These are phyloP conservation scores for Oryza australiensis DNA, from an alignment of 176 grass and related monocot species.

Conservation along the genomic window DNA sequence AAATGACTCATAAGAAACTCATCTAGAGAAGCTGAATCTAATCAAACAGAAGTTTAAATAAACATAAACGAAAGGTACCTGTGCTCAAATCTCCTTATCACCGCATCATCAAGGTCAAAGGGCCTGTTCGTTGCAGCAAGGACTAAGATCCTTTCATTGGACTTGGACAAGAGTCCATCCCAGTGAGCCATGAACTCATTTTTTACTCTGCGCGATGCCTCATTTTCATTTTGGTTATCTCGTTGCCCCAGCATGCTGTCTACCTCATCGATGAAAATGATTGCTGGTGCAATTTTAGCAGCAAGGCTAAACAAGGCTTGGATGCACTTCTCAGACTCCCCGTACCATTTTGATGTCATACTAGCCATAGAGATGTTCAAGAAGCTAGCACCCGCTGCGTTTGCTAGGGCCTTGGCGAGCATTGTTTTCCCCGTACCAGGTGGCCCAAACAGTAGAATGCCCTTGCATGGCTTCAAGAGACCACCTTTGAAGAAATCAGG, in stretches of 20 bases:
- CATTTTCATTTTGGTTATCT: slow-evolving; percentile 57
- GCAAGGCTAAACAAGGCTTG: slow-evolving; percentile 71
- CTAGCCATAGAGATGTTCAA: slow-evolving; percentile 84
- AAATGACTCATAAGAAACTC: slow-evolving; percentile 25
- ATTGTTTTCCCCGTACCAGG: slow-evolving; percentile 89
- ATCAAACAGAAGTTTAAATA: neutral
- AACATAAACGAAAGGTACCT: slow-evolving; percentile 43
- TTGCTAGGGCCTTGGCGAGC: slow-evolving; percentile 85
- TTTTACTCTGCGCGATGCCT: slow-evolving; percentile 75
- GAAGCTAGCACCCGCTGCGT: slow-evolving; percentile 74
- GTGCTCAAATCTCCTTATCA: slow-evolving; percentile 81
- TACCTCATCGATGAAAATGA: slow-evolving; percentile 84
- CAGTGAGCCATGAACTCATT: slow-evolving; percentile 88
- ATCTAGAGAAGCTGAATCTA: slow-evolving; percentile 6
- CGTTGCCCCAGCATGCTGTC: slow-evolving; percentile 78
- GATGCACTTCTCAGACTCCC: slow-evolving; percentile 69
- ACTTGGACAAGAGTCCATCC: slow-evolving; percentile 72
- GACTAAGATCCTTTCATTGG: slow-evolving; percentile 67
- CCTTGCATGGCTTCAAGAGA: slow-evolving; percentile 78
- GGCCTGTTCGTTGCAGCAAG: slow-evolving; percentile 90
- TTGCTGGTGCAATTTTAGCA: slow-evolving; percentile 73
- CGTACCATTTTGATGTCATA: slow-evolving; percentile 71
- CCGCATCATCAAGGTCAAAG: slow-evolving; percentile 81
- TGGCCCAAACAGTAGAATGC: slow-evolving; percentile 78
- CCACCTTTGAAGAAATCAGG: slow-evolving; percentile 81